Percentiles rank a stretch among this genome's conserved stretches.
Conservation (phyloP, 768 basidiomycete genomes). For the Rhizopogon vesiculosus region DNA sequence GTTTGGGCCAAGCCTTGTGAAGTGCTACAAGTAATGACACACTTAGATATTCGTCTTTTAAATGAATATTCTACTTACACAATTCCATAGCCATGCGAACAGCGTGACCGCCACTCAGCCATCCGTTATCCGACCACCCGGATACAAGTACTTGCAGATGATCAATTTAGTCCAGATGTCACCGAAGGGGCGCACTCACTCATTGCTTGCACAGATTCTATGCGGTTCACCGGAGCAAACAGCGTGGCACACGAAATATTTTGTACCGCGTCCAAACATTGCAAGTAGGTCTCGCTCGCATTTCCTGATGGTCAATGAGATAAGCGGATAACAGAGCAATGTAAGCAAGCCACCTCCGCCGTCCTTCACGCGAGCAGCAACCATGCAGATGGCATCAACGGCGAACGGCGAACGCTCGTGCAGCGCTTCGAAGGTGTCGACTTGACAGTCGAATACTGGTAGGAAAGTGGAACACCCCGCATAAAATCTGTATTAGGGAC, state of each 20-base stretch:
- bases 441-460: constrained; percentile 76
- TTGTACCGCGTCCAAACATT: constrained; percentile 82
- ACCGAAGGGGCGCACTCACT: constrained; percentile 43
- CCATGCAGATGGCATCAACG: constrained; percentile 90
- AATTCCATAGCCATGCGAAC: constrained; percentile 95
- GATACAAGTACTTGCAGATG: constrained; percentile 68
- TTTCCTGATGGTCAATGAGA: constrained; percentile 42
- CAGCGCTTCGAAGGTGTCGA: constrained; percentile 84
- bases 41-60: neutral
- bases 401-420: constrained; percentile 91
- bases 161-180: constrained; percentile 1
- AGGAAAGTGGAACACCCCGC: constrained; percentile 90
- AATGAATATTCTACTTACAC: constrained; percentile 43
- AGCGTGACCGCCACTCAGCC: constrained; percentile 94
- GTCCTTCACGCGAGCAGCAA: constrained; percentile 85
- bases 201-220: constrained; percentile 92
- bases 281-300: constrained; percentile 67
- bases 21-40: constrained; percentile 46
- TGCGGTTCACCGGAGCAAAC: constrained; percentile 79
- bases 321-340: neutral
- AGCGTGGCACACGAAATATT: constrained; percentile 80
- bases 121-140: constrained; percentile 95
- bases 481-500: constrained; percentile 60
- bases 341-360: constrained; percentile 59
- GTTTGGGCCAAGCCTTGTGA: constrained; percentile 87